Evolutionary conservation across 2,329 filamentous ascomycete species (phyloP), one percentile per base, ranked within the genome.

Genomic region (Talaromyces sp.): DNA sequence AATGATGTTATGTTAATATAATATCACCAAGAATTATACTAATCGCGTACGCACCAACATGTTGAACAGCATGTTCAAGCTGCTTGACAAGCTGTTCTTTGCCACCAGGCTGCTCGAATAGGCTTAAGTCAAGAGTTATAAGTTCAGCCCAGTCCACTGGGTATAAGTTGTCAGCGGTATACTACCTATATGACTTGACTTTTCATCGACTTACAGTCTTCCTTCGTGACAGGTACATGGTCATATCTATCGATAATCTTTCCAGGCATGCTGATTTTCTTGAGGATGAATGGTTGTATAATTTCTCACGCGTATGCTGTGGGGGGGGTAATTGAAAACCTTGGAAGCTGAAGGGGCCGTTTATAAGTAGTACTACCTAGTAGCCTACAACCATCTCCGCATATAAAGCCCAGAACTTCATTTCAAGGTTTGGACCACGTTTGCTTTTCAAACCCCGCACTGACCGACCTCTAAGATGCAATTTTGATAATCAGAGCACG

Each of bases 111-210:
- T 77, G 69, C 24, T 81, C 77, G 60, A 82, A 85, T 32, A 77
- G 75, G 30, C 77, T 76, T 0, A 86, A 73, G 54, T 85, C 82
- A 10, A 86, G 75, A 1, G 81, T 85, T 4, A 81, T 75, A 1
- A 86, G 75, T 51, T 85, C 81, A 1, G 82, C 79, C 80, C 82
- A 86, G 24, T 69, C 66, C 41, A 71, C 67, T 71, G 19, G 6
- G 20, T 45, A 20, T n/a, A n/a, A n/a, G n/a, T n/a, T 19, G 7
- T n/a, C 4, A 44, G 39, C 2, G 1, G 11, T 44, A 8, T n/a
- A 40, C 14, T 17, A 22, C 9, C 14, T 17, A 22, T 7, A 3
- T 5, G 4, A 27, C 3, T 17, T 10, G 24, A 4, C 36, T 14
- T 32, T 2, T 16, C 8, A 16, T 19, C 1, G 3, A 54, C 65